Conservation (phyloP, 176 grass and related monocot genomes). For the Chloris gayana region DNA sequence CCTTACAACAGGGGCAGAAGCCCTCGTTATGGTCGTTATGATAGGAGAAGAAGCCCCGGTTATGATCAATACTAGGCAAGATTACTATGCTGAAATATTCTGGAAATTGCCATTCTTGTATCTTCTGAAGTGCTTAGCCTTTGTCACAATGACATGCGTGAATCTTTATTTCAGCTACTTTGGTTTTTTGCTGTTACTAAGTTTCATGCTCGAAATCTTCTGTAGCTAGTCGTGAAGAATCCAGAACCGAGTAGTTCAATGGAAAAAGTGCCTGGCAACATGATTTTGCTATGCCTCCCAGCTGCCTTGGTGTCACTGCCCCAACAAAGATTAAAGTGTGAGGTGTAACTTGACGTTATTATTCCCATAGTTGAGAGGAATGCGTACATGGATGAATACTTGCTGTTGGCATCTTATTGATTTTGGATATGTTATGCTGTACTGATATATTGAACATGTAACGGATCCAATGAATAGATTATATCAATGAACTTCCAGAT, state of each 20-base stretch:
- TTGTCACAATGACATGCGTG: neutral
- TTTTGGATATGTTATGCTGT: too few species aligned
- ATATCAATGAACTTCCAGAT: neutral
- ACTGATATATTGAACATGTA: neutral
- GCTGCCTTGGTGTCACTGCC: neutral
- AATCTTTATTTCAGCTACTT: neutral
- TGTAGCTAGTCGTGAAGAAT: constrained; percentile 1
- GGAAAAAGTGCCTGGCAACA: neutral
- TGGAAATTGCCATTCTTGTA: too few species aligned
- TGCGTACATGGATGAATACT: neutral
- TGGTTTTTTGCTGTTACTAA: constrained; percentile 14
- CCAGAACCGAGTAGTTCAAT: neutral
- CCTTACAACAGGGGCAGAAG: constrained; percentile 38
- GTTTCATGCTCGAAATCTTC: neutral
- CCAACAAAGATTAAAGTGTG: neutral
- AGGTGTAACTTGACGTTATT: neutral
- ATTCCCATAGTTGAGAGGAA: neutral
- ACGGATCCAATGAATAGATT: too few species aligned
- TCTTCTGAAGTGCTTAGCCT: neutral
- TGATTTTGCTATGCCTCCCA: neutral
- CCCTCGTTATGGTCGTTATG: constrained; percentile 32
- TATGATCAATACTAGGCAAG: constrained; percentile 60
- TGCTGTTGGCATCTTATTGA: neutral
- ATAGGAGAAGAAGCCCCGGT: constrained; percentile 50
- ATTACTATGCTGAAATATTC: too few species aligned